Conservation (phyloP, 495 filamentous ascomycete species). For the Penicillium pulvis region DNA sequence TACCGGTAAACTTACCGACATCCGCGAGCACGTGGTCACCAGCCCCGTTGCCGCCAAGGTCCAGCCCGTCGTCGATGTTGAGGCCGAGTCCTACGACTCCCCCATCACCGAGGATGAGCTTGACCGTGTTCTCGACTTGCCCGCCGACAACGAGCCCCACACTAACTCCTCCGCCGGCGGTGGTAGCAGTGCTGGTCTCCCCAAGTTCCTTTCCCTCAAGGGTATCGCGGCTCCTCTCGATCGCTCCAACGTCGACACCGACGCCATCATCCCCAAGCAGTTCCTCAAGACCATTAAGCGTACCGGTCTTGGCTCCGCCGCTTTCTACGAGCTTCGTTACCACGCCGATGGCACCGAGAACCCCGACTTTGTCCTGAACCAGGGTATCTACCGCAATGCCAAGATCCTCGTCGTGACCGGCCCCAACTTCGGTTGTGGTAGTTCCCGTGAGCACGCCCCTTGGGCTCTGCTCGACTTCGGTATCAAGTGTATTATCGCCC, state of each 20-base stretch:
- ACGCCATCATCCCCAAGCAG: conserved; percentile 98
- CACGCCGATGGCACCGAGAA: conserved; percentile 73
- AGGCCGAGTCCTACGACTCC: conserved; percentile 67
- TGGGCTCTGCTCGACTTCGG: conserved; percentile 98
- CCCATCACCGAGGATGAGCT: conserved; percentile 72
- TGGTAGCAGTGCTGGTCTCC: conserved; percentile 64
- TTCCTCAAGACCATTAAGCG: conserved; percentile 99
- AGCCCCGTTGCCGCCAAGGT: conserved; percentile 60
- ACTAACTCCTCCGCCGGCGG: conserved; percentile 50
- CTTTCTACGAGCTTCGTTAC: conserved; percentile 84
- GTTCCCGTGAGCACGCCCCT: conserved; percentile 91
- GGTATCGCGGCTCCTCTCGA: conserved; percentile 90
- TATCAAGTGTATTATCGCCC: conserved; percentile 90
- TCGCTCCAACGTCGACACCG: conserved; percentile 89
- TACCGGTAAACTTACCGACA: conserved; percentile 86
- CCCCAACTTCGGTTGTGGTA: conserved; percentile 94
- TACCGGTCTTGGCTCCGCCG: conserved; percentile 83
- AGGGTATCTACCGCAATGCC: conserved; percentile 78
- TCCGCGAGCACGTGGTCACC: conserved; percentile 70
- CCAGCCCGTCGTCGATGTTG: conserved; percentile 54
- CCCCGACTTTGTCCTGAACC: conserved; percentile 84
- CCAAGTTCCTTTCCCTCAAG: conserved; percentile 78
- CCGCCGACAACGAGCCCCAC: conserved; percentile 68
- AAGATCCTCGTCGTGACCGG: conserved; percentile 96
- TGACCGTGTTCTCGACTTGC: conserved; percentile 76